A percentile compares a stretch with the other conserved stretches of the same genome.
Evolutionary conservation across 1,284 basidiomycete genomes (phyloP).

Genomic region (Tilletia walkeri): DNA sequence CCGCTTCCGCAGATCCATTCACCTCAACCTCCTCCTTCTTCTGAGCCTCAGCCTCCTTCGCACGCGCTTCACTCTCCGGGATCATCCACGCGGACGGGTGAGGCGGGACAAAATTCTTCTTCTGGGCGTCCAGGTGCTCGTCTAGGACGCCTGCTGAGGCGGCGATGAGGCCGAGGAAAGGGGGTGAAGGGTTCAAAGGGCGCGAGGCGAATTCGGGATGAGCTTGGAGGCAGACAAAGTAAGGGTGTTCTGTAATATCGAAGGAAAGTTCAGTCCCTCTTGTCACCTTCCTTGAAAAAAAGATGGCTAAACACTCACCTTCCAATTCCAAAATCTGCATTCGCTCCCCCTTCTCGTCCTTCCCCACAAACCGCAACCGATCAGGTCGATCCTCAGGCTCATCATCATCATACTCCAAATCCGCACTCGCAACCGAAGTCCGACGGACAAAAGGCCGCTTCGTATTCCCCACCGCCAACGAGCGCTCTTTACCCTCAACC

Average conservation of each 20-base stretch:
- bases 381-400: conserved; percentile 23
- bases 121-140: conserved; percentile 73
- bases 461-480: conserved; percentile 57
- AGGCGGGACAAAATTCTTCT: conserved; percentile 63
- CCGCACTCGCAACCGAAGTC: conserved; percentile 5
- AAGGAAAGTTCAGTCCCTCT: conserved; percentile 46
- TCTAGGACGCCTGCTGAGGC: conserved; percentile 76
- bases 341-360: conserved; percentile 90
- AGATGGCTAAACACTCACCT: conserved; percentile 11
- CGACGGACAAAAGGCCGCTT: conserved; percentile 22
- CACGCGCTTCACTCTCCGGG: conserved; percentile 29
- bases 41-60: background rate
- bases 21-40: background rate
- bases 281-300: background rate
- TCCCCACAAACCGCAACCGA: conserved; percentile 70
- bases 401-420: conserved; percentile 9
- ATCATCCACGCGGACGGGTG: conserved; percentile 58
- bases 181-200: conserved; percentile 95
- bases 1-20: background rate
- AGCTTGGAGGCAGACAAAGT: conserved; percentile 90
- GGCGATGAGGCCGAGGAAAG: conserved; percentile 93
- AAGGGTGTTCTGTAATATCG: conserved; percentile 74
- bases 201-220: conserved; percentile 98
- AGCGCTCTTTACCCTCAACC: background rate
- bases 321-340: conserved; percentile 92